These are phyloP conservation scores for Solanum pennellii DNA, from an alignment of 257 asterid genomes.

Conservation along the genomic window DNA sequence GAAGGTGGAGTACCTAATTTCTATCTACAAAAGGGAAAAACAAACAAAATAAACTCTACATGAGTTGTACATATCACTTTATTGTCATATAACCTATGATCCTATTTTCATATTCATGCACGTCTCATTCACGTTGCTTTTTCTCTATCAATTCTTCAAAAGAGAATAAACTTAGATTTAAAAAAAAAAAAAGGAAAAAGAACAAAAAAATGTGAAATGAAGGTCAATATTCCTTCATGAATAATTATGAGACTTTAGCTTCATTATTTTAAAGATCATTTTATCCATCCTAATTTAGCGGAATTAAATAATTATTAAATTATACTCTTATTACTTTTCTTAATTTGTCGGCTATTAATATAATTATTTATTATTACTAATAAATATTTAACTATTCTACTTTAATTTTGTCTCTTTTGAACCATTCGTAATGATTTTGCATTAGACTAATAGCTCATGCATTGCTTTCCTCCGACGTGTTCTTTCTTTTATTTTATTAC, in stretches of 20 bases:
- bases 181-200: background rate
- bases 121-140: constrained; percentile 41
- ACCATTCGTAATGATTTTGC: background rate
- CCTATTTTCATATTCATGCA: constrained; percentile 35
- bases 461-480: background rate
- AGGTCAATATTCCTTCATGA: constrained; percentile 4
- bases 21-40: background rate
- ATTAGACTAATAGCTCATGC: background rate
- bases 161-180: background rate
- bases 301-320: background rate
- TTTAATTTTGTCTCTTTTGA: background rate
- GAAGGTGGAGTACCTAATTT: background rate
- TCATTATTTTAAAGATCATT: background rate
- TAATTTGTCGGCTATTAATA: background rate
- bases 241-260: background rate
- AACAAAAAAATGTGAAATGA: background rate
- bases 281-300: background rate
- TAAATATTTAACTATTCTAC: background rate
- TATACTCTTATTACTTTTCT: background rate
- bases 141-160: background rate
- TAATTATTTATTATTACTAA: background rate
- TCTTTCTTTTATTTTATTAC: background rate
- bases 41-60: background rate
- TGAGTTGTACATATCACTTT: background rate
- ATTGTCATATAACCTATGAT: background rate